Evolutionary conservation across 2,329 filamentous ascomycete genomes (phyloP), one percentile per base, ranked within the genome.

Genomic region (Eurotiales sp.): DNA sequence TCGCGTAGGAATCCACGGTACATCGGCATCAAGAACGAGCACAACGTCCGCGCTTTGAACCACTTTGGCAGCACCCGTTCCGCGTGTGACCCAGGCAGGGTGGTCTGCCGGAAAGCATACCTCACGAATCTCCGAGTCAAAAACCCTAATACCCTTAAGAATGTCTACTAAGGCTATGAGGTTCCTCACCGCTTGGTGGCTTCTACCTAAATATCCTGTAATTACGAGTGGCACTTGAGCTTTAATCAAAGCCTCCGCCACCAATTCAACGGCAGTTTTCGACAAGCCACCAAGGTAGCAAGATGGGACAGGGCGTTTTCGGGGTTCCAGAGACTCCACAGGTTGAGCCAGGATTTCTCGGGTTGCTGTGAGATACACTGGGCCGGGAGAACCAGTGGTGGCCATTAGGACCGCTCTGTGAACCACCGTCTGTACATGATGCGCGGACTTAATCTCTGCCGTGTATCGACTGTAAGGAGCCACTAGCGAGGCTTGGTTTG

Each of bases 381-480:
- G 89, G n/a, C n/a, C n/a, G n/a, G n/a, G n/a, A n/a, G n/a, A n/a
- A n/a, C n/a, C n/a, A n/a, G n/a, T n/a, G n/a, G n/a, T n/a, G n/a
- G 0, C 87, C 63, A 93, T 92, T 56, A 88, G 87, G 52, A 93
- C 68, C 0, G 89, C 89, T 4, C 89, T 83, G 63, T 88, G 88
- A 50, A 95, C 86, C 73, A 93, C 84, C 70, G 92, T 88, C 75
- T 93, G 92, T 55, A 93, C 82, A 61, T 93, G 95, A 59, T 80
- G 79, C 8, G 87, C 88, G 4, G n/a, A n/a, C n/a, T n/a, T n/a
- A n/a, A n/a, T n/a, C n/a, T n/a, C n/a, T n/a, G n/a, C n/a, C n/a
- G n/a, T n/a, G n/a, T n/a, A n/a, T n/a, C n/a, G n/a, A n/a, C n/a
- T n/a, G n/a, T n/a, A n/a, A n/a, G n/a, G n/a, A n/a, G n/a, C n/a